Evolutionary conservation across 1,284 basidiomycete genomes (phyloP).

Genomic region (Naganishia liquefaciens): DNA sequence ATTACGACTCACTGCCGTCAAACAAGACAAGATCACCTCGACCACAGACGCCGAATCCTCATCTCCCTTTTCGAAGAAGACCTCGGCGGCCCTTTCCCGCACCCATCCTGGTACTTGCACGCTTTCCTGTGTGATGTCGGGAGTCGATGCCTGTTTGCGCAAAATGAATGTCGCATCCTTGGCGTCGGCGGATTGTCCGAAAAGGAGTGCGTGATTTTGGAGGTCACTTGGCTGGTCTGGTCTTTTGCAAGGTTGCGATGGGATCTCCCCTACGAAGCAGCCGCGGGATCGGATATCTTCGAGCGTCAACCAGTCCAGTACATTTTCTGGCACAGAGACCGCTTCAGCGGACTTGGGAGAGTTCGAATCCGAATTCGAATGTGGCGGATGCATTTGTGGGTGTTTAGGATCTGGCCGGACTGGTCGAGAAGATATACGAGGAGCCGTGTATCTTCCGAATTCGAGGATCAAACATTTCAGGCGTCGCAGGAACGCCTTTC

Average conservation of each 20-base stretch:
- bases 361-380: not conserved
- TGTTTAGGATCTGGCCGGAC: slow-evolving; percentile 52
- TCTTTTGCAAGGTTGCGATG: not conserved
- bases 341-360: not conserved
- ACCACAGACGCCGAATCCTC: slow-evolving; percentile 79
- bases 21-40: slow-evolving; percentile 72
- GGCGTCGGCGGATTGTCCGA: not conserved
- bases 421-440: slow-evolving; percentile 66
- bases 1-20: slow-evolving; percentile 66
- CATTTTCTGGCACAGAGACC: not conserved
- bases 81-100: slow-evolving; percentile 82
- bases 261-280: slow-evolving; percentile 43
- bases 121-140: not conserved
- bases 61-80: slow-evolving; percentile 82
- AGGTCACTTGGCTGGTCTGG: slow-evolving; percentile 29
- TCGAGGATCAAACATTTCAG: slow-evolving; percentile 74
- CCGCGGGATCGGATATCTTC: slow-evolving; percentile 44
- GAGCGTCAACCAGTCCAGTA: slow-evolving; percentile 27
- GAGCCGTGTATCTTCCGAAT: slow-evolving; percentile 77
- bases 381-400: slow-evolving; percentile 27
- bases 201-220: slow-evolving; percentile 1
- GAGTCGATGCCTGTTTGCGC: slow-evolving; percentile 32
- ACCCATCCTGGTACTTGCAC: slow-evolving; percentile 86
- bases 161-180: slow-evolving; percentile 15
- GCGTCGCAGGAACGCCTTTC: slow-evolving; percentile 70